These are phyloP conservation scores for Cephalotrichum gorgonifer DNA, from an alignment of 2,329 filamentous ascomycete genomes.

Conservation along the genomic window DNA sequence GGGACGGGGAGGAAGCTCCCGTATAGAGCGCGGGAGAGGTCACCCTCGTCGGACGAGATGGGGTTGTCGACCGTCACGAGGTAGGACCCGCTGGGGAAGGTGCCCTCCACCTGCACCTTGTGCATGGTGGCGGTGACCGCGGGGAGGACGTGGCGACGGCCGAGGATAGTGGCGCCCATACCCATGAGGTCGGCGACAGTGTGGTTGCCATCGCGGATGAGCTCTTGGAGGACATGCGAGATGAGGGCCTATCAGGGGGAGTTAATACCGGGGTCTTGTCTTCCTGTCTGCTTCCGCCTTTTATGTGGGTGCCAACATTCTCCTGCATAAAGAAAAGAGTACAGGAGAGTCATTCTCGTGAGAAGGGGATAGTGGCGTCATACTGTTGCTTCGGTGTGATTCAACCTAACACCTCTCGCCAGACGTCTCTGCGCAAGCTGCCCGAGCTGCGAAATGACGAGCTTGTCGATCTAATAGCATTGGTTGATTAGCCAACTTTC, in stretches of 20 bases:
- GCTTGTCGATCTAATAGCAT: constrained; percentile 72
- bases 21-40: constrained; percentile 79
- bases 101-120: constrained; percentile 89
- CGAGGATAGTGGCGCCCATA: constrained; percentile 83
- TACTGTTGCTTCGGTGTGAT: constrained; percentile 81
- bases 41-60: constrained; percentile 74
- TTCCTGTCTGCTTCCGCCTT: background rate
- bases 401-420: constrained; percentile 77
- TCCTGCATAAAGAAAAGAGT: too few species aligned
- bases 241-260: constrained; percentile 54
- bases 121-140: constrained; percentile 68
- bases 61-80: constrained; percentile 91
- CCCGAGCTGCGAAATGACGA: constrained; percentile 82
- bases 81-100: constrained; percentile 82
- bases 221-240: constrained; percentile 82
- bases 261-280: background rate
- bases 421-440: constrained; percentile 79
- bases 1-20: constrained; percentile 84
- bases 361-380: constrained; percentile 9
- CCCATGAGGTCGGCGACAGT: constrained; percentile 89
- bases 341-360: too few species aligned
- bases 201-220: constrained; percentile 93
- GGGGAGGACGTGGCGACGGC: constrained; percentile 81
- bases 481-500: constrained; percentile 1
- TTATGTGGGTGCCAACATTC: too few species aligned